These are phyloP conservation scores for Alternaria angustiovoidea DNA, from an alignment of 2,329 filamentous ascomycete genomes.

Conservation along the genomic window DNA sequence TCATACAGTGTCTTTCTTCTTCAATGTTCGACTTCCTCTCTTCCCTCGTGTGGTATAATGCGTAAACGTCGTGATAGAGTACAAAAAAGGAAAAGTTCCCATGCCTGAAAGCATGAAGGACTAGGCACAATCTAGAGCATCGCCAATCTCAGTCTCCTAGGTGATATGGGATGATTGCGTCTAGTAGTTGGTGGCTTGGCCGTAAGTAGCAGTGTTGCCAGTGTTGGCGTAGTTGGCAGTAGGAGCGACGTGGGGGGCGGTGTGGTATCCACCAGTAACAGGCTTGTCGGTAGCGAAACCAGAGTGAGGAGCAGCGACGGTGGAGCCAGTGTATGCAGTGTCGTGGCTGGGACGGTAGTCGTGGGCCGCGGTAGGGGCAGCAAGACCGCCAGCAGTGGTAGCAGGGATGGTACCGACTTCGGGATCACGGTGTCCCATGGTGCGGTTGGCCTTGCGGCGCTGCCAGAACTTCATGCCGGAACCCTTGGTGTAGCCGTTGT, in stretches of 20 bases:
- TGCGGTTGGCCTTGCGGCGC: slow-evolving; percentile 48
- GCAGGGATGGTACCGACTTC: slow-evolving; percentile 52
- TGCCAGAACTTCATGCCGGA: slow-evolving; percentile 60
- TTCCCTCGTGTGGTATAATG: slow-evolving; percentile 35
- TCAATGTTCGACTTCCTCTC: neutral
- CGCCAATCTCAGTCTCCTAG: neutral
- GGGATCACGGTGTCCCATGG: slow-evolving; percentile 47
- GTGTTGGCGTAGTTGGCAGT: slow-evolving; percentile 36
- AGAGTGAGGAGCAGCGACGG: slow-evolving; percentile 50
- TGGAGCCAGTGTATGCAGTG: slow-evolving; percentile 59
- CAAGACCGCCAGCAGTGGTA: slow-evolving; percentile 23
- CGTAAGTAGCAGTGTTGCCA: slow-evolving; percentile 50
- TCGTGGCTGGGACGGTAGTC: slow-evolving; percentile 58
- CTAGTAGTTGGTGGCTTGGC: slow-evolving; percentile 22
- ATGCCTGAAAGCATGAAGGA: neutral
- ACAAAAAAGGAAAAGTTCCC: slow-evolving; percentile 1
- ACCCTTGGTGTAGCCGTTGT: slow-evolving; percentile 73
- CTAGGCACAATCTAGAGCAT: neutral
- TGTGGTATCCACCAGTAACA: slow-evolving; percentile 56
- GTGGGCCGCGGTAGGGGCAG: slow-evolving; percentile 17
- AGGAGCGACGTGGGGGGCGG: slow-evolving; percentile 46
- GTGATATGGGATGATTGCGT: neutral
- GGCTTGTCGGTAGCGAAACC: slow-evolving; percentile 49
- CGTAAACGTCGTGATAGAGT: slow-evolving; percentile 22
- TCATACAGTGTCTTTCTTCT: slow-evolving; percentile 12